A percentile compares a stretch with the other conserved stretches of the same genome.
These are phyloP conservation scores for Rhododendron ovatum DNA, from an alignment of 148 eudicot species.

Conservation along the genomic window DNA sequence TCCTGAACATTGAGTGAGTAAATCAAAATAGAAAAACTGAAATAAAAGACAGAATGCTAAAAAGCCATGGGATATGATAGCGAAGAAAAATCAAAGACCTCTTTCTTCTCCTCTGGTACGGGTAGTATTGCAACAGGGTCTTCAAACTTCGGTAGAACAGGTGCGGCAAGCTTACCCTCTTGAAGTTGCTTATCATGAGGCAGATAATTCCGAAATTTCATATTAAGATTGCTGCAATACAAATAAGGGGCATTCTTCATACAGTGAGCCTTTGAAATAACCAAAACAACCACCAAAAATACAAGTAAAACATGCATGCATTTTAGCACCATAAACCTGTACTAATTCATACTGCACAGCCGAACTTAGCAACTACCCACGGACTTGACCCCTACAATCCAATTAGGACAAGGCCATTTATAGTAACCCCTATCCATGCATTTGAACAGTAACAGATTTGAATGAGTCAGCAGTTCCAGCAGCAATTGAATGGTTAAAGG, in stretches of 20 bases:
- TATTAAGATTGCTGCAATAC: constrained; percentile 40
- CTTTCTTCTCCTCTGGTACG: constrained; percentile 67
- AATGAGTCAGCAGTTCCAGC: not conserved
- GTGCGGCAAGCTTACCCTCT: constrained; percentile 90
- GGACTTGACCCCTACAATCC: not conserved
- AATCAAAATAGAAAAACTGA: not conserved
- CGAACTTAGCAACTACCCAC: not conserved
- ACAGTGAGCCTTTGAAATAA: not conserved
- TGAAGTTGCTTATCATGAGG: constrained; percentile 96
- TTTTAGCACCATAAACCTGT: not conserved
- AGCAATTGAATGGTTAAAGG: not conserved
- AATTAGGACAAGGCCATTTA: no score
- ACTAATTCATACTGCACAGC: not conserved
- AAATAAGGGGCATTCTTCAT: not conserved
- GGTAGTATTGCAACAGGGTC: constrained; percentile 74
- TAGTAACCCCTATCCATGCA: no score
- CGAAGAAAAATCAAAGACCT: constrained; percentile 38
- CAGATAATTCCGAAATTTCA: constrained; percentile 93
- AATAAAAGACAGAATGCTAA: constrained; percentile 1
- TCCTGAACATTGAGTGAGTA: constrained; percentile 43
- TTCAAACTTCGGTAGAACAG: constrained; percentile 84
- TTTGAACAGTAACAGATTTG: not conserved
- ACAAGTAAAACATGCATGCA: not conserved
- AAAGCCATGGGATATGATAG: not conserved
- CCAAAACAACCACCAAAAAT: not conserved